These are phyloP conservation scores for Aspergillus affinis DNA, from an alignment of 495 filamentous ascomycete species.

Conservation along the genomic window DNA sequence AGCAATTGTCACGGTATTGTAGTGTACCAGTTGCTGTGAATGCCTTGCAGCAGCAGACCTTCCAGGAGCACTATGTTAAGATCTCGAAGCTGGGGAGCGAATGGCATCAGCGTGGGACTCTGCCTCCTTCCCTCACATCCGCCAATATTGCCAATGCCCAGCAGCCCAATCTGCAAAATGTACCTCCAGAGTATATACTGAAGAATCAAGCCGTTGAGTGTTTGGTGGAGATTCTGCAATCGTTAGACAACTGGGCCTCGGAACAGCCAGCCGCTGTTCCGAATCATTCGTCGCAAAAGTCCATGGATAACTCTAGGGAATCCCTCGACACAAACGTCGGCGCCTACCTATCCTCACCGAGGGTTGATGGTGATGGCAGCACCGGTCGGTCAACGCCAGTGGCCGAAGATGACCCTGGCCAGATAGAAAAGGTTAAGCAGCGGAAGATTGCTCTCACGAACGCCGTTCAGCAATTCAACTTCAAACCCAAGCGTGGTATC, in stretches of 20 bases:
- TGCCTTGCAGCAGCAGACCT: constrained; percentile 75
- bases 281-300: constrained; percentile 58
- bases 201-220: constrained; percentile 87
- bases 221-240: constrained; percentile 82
- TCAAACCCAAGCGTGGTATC: constrained; percentile 93
- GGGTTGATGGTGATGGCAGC: constrained; percentile 53
- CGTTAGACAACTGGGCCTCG: constrained; percentile 89
- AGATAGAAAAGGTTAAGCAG: constrained; percentile 91
- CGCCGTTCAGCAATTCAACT: constrained; percentile 92
- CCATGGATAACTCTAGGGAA: constrained; percentile 74
- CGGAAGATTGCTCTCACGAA: constrained; percentile 89
- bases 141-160: constrained; percentile 59
- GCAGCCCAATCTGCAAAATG: constrained; percentile 51
- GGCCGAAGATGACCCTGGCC: constrained; percentile 82
- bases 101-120: constrained; percentile 79
- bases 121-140: constrained; percentile 82
- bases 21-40: constrained; percentile 73
- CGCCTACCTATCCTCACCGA: constrained; percentile 49
- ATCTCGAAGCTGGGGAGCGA: constrained; percentile 56
- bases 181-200: constrained; percentile 81
- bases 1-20: constrained; percentile 84
- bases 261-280: constrained; percentile 50
- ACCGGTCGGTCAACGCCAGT: constrained; percentile 70
- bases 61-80: constrained; percentile 72
- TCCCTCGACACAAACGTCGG: constrained; percentile 69